Evolutionary conservation across 1,139 yeast genomes (phyloP), one percentile per base, ranked within the genome.

Genomic region (Blastobotrys illinoisensis): DNA sequence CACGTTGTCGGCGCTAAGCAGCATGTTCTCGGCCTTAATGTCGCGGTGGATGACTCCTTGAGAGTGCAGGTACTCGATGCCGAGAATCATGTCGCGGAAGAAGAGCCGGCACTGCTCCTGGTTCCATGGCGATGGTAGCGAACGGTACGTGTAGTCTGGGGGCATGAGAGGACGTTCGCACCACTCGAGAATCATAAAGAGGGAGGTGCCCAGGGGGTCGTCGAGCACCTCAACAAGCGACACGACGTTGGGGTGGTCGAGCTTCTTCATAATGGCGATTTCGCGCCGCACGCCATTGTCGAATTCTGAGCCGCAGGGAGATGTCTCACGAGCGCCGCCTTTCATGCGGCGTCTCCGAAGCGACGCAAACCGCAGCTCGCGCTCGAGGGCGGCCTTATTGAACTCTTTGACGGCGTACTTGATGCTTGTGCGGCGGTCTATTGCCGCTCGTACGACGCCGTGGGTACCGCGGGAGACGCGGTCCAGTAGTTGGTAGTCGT

Each of bases 31-130:
- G 1, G 98, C 97, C 69, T 93, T 93, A 59, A 93, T 91, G 70
- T 93, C 99, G 58, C 98, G 79, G 70, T 93, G 99, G 16, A 93
- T 87, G 49, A 93, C 88, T 1, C 97, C 98, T 67, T 89, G 96
- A 57, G 87, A 78, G 72, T 93, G 99, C 60, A 93, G 71, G 71
- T 91, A 93, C 69, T 93, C 98, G 47, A 93, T 76, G 0, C 97
- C 99, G 32, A 89, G 76, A 7, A 93, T 77, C 52, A 93, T 90
- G 64, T 93, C 97, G 59, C 97, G 77, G 64, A 93, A 86, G 32
- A 66, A 72, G 21, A 73, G 64, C 3, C 78, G 68, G 58, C 76
- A 73, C 58, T 71, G 72, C 51, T 71, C 74, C 48, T 71, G 75
- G 11, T 65, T 62, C 50, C 69, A 70, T 26, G 72, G 69, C 1